These are phyloP conservation scores for Spergularia bocconei DNA, from an alignment of 148 eudicot genomes.

Conservation along the genomic window DNA sequence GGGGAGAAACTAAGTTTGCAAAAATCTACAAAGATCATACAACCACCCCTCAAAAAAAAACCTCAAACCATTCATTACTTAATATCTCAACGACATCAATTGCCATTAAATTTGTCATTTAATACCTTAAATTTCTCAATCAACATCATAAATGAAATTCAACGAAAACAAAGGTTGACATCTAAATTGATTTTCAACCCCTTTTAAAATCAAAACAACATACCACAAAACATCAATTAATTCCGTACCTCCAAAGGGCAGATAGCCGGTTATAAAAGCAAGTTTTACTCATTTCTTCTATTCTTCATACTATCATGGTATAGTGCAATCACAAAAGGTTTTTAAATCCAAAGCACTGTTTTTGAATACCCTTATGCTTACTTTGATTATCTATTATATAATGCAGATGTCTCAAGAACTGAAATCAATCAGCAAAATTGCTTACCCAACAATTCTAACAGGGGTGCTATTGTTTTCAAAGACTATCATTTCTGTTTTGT, in stretches of 20 bases:
- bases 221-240: neutral
- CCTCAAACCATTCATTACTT: neutral
- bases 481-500: conserved; percentile 12
- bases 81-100: neutral
- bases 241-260: neutral
- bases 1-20: neutral
- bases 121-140: neutral
- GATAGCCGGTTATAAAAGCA: neutral
- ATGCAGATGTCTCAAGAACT: conserved; percentile 18
- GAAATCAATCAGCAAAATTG: conserved; percentile 1
- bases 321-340: neutral
- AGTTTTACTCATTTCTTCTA: neutral
- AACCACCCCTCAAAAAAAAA: neutral
- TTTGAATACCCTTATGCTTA: neutral
- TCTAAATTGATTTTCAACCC: conserved; percentile 6
- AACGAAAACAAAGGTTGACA: neutral
- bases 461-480: conserved; percentile 10
- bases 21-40: neutral
- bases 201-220: neutral
- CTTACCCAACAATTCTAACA: neutral
- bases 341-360: neutral
- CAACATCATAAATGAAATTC: neutral
- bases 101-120: neutral
- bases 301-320: conserved; percentile 3
- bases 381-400: neutral